Evolutionary conservation across 1,139 yeast species (phyloP).

Genomic region (Candida frijolesensis): DNA sequence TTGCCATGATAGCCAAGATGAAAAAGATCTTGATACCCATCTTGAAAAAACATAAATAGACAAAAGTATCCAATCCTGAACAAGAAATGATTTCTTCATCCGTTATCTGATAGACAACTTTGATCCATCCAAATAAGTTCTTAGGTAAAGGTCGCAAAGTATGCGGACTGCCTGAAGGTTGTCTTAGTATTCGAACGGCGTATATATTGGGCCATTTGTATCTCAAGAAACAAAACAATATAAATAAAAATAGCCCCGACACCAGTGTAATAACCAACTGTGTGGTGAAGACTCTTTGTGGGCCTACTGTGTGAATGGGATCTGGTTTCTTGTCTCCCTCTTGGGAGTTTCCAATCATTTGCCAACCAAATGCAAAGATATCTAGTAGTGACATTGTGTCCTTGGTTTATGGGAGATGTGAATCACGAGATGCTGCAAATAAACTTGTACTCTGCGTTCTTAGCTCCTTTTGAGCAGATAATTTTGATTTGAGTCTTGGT

Average conservation of each 20-base stretch:
- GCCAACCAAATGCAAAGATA: slow-evolving; percentile 10
- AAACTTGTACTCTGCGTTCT: too few species aligned
- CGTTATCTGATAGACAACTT: slow-evolving; percentile 34
- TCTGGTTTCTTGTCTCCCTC: slow-evolving; percentile 10
- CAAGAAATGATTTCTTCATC: slow-evolving; percentile 46
- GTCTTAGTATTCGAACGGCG: slow-evolving; percentile 49
- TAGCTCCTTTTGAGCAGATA: too few species aligned
- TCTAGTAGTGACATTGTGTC: slow-evolving; percentile 4
- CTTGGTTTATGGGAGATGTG: too few species aligned
- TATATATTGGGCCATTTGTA: slow-evolving; percentile 54
- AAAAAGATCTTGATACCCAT: slow-evolving; percentile 47
- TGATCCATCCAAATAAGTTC: slow-evolving; percentile 44
- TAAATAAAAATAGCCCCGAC: slow-evolving; percentile 38
- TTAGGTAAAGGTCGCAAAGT: slow-evolving; percentile 38
- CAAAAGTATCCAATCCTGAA: slow-evolving; percentile 50
- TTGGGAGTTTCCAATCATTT: slow-evolving; percentile 4
- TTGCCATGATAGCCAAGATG: slow-evolving; percentile 38
- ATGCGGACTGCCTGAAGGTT: slow-evolving; percentile 20
- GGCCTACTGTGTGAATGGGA: slow-evolving; percentile 27
- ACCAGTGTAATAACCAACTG: slow-evolving; percentile 42
- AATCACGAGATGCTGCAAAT: too few species aligned
- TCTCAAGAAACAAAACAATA: slow-evolving; percentile 44
- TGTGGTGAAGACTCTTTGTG: slow-evolving; percentile 48
- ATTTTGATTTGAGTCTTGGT: too few species aligned
- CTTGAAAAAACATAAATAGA: slow-evolving; percentile 45